Percentiles rank a stretch among this genome's conserved stretches.
These are phyloP conservation scores for Aspergillus saccharolyticus DNA, from an alignment of 495 filamentous ascomycete genomes.

Conservation along the genomic window DNA sequence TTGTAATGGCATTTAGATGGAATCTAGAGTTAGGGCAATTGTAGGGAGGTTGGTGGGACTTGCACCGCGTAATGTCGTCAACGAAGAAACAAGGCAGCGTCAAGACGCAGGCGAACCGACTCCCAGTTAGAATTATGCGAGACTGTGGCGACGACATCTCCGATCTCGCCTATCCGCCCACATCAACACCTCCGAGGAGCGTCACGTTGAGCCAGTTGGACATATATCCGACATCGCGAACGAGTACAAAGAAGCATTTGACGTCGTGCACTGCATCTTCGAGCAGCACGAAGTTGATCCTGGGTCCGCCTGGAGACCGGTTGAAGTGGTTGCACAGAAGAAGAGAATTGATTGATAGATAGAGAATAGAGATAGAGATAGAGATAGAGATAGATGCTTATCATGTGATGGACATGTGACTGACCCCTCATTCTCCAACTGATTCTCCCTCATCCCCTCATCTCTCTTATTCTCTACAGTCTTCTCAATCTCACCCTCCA, in stretches of 20 bases:
- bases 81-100: too few species aligned
- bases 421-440: not conserved
- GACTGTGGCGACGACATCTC: constrained; percentile 6
- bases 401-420: not conserved
- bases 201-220: not conserved
- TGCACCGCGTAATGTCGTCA: too few species aligned
- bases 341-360: too few species aligned
- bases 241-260: not conserved
- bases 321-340: not conserved
- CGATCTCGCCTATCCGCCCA: not conserved
- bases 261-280: constrained; percentile 5
- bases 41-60: too few species aligned
- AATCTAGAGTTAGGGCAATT: too few species aligned
- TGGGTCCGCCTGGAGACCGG: not conserved
- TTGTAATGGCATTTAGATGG: too few species aligned
- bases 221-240: not conserved
- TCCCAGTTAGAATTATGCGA: too few species aligned
- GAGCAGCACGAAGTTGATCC: not conserved
- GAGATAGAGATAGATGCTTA: too few species aligned
- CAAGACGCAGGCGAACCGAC: too few species aligned
- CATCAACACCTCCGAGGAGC: not conserved
- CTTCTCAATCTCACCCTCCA: not conserved
- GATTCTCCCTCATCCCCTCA: not conserved
- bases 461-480: not conserved
- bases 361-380: too few species aligned